These are phyloP conservation scores for Tothia fuscella DNA, from an alignment of 2,329 filamentous ascomycete genomes.

Conservation along the genomic window DNA sequence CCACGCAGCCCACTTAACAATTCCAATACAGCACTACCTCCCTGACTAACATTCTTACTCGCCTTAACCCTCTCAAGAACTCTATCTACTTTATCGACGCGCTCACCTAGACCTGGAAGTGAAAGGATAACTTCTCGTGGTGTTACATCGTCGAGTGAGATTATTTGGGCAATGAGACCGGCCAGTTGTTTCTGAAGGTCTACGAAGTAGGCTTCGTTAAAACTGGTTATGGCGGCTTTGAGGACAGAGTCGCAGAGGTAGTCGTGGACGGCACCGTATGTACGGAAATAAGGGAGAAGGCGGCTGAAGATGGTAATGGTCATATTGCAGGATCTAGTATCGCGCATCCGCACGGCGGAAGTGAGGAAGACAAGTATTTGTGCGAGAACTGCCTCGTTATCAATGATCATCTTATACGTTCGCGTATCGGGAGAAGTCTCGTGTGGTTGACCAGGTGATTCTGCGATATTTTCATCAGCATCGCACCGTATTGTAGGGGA, in stretches of 20 bases:
- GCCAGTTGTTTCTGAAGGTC: conserved; percentile 91
- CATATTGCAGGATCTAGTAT: conserved; percentile 76
- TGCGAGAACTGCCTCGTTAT: conserved; percentile 66
- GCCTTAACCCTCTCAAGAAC: conserved; percentile 31
- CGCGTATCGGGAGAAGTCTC: conserved; percentile 33
- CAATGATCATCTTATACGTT: conserved; percentile 73
- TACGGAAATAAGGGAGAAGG: conserved; percentile 24
- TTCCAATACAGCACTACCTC: conserved; percentile 71
- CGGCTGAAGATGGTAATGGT: conserved; percentile 64
- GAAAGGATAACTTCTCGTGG: conserved; percentile 62
- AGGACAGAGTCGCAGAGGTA: conserved; percentile 85
- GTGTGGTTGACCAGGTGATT: conserved; percentile 20
- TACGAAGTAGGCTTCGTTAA: conserved; percentile 94
- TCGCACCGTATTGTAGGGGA: background rate
- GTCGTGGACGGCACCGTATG: conserved; percentile 35
- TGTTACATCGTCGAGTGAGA: conserved; percentile 52
- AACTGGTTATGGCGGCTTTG: conserved; percentile 75
- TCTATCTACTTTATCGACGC: conserved; percentile 50
- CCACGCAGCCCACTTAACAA: conserved; percentile 78
- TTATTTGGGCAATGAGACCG: conserved; percentile 72
- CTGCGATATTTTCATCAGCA: conserved; percentile 6
- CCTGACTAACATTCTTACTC: conserved; percentile 38
- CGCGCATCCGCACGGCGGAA: conserved; percentile 78
- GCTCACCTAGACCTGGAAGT: conserved; percentile 63
- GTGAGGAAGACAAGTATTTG: conserved; percentile 85